A percentile compares a stretch with the other conserved stretches of the same genome.
Evolutionary conservation across 345 rosid genomes (phyloP).

Genomic region (Eucalyptus sp.): DNA sequence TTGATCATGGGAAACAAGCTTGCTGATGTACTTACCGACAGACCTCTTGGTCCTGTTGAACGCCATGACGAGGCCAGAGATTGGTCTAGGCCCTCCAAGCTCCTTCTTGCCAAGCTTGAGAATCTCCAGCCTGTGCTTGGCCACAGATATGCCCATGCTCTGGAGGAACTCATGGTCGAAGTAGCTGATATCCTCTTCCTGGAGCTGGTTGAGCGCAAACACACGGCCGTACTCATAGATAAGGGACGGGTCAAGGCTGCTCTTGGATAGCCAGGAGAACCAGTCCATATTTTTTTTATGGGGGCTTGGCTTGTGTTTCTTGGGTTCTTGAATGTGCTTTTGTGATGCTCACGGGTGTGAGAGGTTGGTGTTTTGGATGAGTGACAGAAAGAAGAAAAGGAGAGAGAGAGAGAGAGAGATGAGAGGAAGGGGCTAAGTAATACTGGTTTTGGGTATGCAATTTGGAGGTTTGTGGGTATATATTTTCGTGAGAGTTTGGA

Average conservation of each 20-base stretch:
- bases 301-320: not conserved
- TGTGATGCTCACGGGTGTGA: not conserved
- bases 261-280: slow-evolving; percentile 76
- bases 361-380: not conserved
- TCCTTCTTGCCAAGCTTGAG: slow-evolving; percentile 62
- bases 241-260: slow-evolving; percentile 44
- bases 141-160: slow-evolving; percentile 63
- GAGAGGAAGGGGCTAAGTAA: not conserved
- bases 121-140: slow-evolving; percentile 75
- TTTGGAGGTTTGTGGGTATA: not conserved
- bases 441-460: not conserved
- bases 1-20: slow-evolving; percentile 24
- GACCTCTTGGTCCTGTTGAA: slow-evolving; percentile 27
- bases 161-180: slow-evolving; percentile 75
- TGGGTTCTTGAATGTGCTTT: not conserved
- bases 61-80: slow-evolving; percentile 30
- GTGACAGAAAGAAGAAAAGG: not conserved
- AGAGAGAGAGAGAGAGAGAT: not conserved
- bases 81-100: not conserved
- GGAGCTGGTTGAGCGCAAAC: slow-evolving; percentile 55
- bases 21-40: slow-evolving; percentile 28
- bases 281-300: slow-evolving; percentile 43
- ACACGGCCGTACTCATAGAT: slow-evolving; percentile 55
- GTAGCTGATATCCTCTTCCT: slow-evolving; percentile 45
- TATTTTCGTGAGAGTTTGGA: slow-evolving; percentile 1